A percentile compares a stretch with the other conserved stretches of the same genome.
These are phyloP conservation scores for Periconia macrospinosa DNA, from an alignment of 2,329 filamentous ascomycete species.

Conservation along the genomic window DNA sequence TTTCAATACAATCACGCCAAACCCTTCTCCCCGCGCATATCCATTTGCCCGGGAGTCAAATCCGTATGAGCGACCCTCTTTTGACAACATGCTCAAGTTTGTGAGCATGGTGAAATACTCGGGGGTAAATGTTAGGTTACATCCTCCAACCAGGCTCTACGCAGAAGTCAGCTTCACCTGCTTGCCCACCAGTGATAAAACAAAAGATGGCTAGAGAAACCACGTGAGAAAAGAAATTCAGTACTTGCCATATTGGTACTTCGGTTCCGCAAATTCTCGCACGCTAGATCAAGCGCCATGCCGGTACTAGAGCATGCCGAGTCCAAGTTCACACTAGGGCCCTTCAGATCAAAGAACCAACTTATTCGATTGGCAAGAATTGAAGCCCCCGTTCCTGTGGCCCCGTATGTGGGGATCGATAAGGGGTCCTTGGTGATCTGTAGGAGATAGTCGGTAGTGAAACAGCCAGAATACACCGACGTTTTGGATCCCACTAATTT, in stretches of 20 bases:
- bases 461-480: neutral
- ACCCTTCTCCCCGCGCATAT: constrained; percentile 66
- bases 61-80: constrained; percentile 30
- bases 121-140: constrained; percentile 15
- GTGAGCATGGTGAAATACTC: constrained; percentile 10
- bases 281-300: constrained; percentile 24
- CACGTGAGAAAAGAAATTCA: too few species aligned
- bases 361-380: constrained; percentile 21
- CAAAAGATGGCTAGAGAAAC: too few species aligned
- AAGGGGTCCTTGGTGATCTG: constrained; percentile 11
- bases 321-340: constrained; percentile 27
- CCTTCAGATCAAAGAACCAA: constrained; percentile 28
- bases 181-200: too few species aligned
- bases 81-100: constrained; percentile 28
- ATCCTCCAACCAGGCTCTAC: neutral
- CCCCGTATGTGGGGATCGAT: constrained; percentile 1
- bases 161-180: neutral
- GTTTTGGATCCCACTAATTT: constrained; percentile 6
- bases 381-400: constrained; percentile 1
- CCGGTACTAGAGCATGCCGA: constrained; percentile 31
- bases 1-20: constrained; percentile 37
- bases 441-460: constrained; percentile 4
- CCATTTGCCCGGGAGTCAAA: constrained; percentile 61
- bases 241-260: constrained; percentile 14
- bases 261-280: constrained; percentile 12